A percentile compares a stretch with the other conserved stretches of the same genome.
phyloP scores from a whole-genome alignment of 306 rosid species.

The Begonia loranthoides region DNA sequence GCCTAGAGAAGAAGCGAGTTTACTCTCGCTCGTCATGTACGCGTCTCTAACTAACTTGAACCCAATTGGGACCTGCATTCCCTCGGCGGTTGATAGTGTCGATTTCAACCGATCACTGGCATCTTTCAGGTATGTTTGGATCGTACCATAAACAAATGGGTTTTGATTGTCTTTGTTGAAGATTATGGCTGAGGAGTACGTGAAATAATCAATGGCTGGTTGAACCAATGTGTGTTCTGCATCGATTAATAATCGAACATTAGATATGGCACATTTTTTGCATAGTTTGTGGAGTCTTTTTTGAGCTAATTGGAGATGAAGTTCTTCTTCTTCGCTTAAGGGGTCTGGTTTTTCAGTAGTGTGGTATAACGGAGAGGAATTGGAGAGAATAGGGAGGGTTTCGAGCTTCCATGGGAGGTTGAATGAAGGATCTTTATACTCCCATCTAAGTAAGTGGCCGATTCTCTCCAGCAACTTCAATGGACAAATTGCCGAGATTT shows the following conservation, averaged over 20 bases:
- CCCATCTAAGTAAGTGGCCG: conserved; percentile 85
- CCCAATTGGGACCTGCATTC: conserved; percentile 58
- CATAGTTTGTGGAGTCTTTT: conserved; percentile 44
- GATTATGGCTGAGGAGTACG: conserved; percentile 49
- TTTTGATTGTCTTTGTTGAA: conserved; percentile 32
- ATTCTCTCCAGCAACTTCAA: conserved; percentile 42
- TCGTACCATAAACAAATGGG: conserved; percentile 50
- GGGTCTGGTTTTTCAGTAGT: conserved; percentile 42
- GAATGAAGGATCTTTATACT: conserved; percentile 48
- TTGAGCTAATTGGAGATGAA: conserved; percentile 39
- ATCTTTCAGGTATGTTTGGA: conserved; percentile 76
- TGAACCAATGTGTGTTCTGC: conserved; percentile 78
- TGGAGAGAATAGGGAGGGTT: conserved; percentile 49
- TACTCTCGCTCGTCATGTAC: conserved; percentile 66
- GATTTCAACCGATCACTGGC: conserved; percentile 53
- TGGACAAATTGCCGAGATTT: conserved; percentile 86
- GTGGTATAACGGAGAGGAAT: conserved; percentile 62
- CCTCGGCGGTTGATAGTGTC: conserved; percentile 33
- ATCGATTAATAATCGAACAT: conserved; percentile 50
- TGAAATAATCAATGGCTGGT: conserved; percentile 84
- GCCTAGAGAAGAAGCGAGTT: conserved; percentile 46
- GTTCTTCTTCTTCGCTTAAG: conserved; percentile 48
- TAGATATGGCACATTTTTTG: conserved; percentile 35
- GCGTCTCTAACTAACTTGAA: conserved; percentile 89
- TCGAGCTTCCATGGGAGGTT: conserved; percentile 68